Evolutionary conservation across 2,329 filamentous ascomycete genomes (phyloP).

Genomic region (Aspergillus candidus): DNA sequence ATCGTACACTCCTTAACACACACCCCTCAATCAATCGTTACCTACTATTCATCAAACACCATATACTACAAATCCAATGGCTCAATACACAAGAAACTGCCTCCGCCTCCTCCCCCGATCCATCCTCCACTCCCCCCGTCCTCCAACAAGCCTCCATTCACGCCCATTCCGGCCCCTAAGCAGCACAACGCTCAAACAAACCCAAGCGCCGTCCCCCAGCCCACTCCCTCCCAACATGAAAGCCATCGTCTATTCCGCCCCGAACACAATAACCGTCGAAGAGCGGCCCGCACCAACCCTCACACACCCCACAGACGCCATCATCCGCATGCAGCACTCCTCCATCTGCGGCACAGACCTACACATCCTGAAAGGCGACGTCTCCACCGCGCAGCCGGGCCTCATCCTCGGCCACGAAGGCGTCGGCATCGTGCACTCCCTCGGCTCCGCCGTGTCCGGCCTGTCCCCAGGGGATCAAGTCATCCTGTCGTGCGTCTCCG

Average conservation of each 20-base stretch:
- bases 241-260: conserved; percentile 38
- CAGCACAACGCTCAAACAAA: no score
- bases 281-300: conserved; percentile 40
- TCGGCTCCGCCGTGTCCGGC: conserved; percentile 41
- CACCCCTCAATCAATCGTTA: no score
- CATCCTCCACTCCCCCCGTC: no score
- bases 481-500: conserved; percentile 48
- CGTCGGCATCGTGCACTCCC: conserved; percentile 44
- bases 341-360: conserved; percentile 51
- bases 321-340: conserved; percentile 43
- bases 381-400: conserved; percentile 43
- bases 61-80: no score
- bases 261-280: conserved; percentile 19
- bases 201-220: no score
- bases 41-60: no score
- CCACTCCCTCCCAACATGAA: conserved; percentile 29
- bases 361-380: conserved; percentile 50
- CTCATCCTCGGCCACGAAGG: conserved; percentile 50
- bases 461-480: conserved; percentile 49
- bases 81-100: no score
- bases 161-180: no score
- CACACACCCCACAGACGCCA: conserved; percentile 39
- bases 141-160: no score
- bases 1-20: no score
- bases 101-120: no score